Base-by-base conservation (phyloP, 345 rosid species). In the Draba incana region DNA sequence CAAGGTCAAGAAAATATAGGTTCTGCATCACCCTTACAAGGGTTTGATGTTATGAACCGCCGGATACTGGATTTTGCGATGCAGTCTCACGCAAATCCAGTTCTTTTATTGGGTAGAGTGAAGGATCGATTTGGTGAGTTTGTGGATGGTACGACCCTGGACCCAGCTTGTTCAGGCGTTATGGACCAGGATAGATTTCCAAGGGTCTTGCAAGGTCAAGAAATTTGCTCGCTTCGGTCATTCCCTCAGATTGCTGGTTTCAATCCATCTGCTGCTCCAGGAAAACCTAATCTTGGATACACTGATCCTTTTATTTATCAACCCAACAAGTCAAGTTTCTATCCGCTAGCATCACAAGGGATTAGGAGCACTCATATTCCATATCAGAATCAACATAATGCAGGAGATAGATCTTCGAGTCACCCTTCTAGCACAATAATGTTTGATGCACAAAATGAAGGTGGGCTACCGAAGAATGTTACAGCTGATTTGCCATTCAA, bases 131-230 rank as follows among this genome's bases (percentile, higher is more conserved):
- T 66, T 57, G 66, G 72, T 59, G 83, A 78, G 72, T 74, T 78
- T 65, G 67, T 71, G 50, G 81, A 75, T 68, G 79, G 78, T 75
- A 70, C 59, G 62, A 77, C 73, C 57, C 76, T 47, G 31, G 55
- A 43, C 30, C 68, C 62, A 24, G 72, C 81, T 64, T 81, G 72
- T 79, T 62, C 90, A 68, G 83, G 89, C 68, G 78, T 83, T 75
- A 75, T 51, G 82, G 90, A 88, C 80, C 73, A 87, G 44, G 76
- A 85, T 73, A 84, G 85, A 65, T 88, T 71, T 67, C 84, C 88
- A 28, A 80, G 83, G 96, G 96, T 88, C 96, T 92, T 90, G 93
- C 98, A 92, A 86, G 98, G 98, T 92, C 97, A 88, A 90, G 97
- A 92, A 90, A 88, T 88, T 72, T 85, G 82, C 74, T 82, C 84